Evolutionary conservation across 2,329 filamentous ascomycete species (phyloP), one percentile per base, ranked within the genome.

Genomic region (Epichloe sp.): DNA sequence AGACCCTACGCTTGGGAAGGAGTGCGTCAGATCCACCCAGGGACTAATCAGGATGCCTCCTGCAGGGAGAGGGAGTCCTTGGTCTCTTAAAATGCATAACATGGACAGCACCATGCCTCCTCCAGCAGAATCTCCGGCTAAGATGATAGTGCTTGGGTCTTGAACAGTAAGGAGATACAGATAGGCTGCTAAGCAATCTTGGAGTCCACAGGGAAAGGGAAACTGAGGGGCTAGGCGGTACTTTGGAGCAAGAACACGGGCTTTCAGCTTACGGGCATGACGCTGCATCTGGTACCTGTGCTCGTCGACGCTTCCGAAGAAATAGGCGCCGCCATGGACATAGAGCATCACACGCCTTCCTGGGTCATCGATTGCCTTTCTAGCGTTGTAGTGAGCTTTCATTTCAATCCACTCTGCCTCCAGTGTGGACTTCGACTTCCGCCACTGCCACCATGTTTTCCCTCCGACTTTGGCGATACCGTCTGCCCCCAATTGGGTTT

Each of bases 231-330:
- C 80, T 34, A 98, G 75, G 41, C 93, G 81, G 66, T 97, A 98
- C 54, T 82, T 75, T 5, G 91, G 86, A 23, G 91, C 89, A 65
- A 97, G 82, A 7, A 96, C 85, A 51, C 89, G 78, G 17, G 89
- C 91, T 67, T 93, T 89, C 54, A 98, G 76, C 69, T 97, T 97
- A 50, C 93, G 79, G 31, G 93, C 93, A 75, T 97, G 90, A 47
- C 91, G 79, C 68, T 98, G 93, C 76, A 98, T 82, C 74, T 97
- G 91, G 69, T 97, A 97, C n/a, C 93, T 83, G 71, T 97, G 93
- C 66, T 95, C 90, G 63, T 96, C 90, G 38, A 96, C 84, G 59
- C 88, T 94, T 14, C 93, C 91, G 64, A 98, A 97, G 69, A 84
- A 98, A 68, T 95, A 97, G 19, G 86, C 91, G 6, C 91, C 91